Base-by-base conservation (phyloP, 768 basidiomycete genomes). In the Tephrocybe sp. region DNA sequence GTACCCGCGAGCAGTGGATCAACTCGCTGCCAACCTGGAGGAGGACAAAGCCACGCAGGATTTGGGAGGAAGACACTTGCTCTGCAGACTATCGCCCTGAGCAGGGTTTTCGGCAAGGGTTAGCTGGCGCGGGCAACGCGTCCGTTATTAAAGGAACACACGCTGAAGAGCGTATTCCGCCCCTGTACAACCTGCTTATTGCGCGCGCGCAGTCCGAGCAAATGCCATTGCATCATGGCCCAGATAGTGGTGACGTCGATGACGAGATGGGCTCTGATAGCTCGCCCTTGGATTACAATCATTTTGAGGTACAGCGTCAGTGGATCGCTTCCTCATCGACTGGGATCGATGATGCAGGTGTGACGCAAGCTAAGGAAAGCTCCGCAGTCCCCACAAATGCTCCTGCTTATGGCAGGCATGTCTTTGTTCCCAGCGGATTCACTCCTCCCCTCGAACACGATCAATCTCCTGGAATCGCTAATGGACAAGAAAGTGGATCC, bases 81-180 rank as follows among this genome's bases (percentile, higher is more conserved):
- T 56, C 54, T 48, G 56, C 64, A 47, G 62, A 65, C 49, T 63
- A 59, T 48, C 56, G 49, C 59, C 55, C 60, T 51, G 66, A 65
- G 58, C 80, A 75, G 83, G 77, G 71, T 86, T 87, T 87, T 88
- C 63, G 67, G 53, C 68, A 67, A 69, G 87, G 86, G 87, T 89
- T 89, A 81, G 75, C 79, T 68, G 73, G 69, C 72, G 84, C 87
- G 84, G 83, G 66, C 66, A 80, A 87, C 87, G 85, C 84, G 73
- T 66, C 78, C 64, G 84, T 82, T 73, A 88, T 87, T 87, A 89
- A 89, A 87, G 87, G 87, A 82, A 64, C 78, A 69, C 84, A 72
- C 84, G 85, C 84, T 80, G 77, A 89, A 80, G 84, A 85, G 83
- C 84, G 84, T 75, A 78, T 84, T 84, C 85, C 87, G 85, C 88